Base-by-base conservation (phyloP, 495 filamentous ascomycete species). In the Hypoxylon fuscum region DNA sequence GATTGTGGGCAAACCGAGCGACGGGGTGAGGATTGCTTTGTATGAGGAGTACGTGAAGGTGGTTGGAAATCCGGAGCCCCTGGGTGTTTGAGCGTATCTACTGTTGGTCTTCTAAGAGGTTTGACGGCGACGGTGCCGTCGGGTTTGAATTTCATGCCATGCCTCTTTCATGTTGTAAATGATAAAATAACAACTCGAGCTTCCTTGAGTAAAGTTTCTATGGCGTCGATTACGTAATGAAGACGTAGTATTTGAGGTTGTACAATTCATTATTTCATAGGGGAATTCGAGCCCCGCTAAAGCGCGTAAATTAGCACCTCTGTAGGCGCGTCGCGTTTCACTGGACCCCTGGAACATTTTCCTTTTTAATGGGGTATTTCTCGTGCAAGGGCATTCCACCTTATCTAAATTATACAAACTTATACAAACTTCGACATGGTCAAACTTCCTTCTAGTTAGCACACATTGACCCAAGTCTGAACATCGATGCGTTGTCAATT, bases 1-100 rank as follows among this genome's bases (percentile, higher is more conserved):
- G 40, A 70, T 83, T 27, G 68, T 77, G 1, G 69, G 76, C 6
- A 74, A 68, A 14, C 79, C 80, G 8, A 69, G 70, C 0, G 62
- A 73, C 11, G 75, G 74, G 1, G 74, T 77, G 2, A 70, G 70
- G 3, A 61, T 79, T 23, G 73, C 70, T 0, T 55, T 76, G 14
- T 73, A 70, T 37, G 76, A 76, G 57, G 71, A 65, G n/a, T 11
- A 0, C 11, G 6, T 1, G 9, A 37, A 50, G 27, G 20, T 8
- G 5, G 27, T 20, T 31, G 42, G 44, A 12, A 23, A 49, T 42
- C 5, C 18, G 11, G 42, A 17, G 14, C 43, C 15, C 4, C 37
- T 44, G 10, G 10, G 23, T 31, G 5, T 29, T 48, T 56, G 58
- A 20, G 29, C 5, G 17, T 42, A 14, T 23, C 6, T 32, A 18